Evolutionary conservation across 805 yeast species (phyloP), one percentile per base, ranked within the genome.

Genomic region (Pichia californica): DNA sequence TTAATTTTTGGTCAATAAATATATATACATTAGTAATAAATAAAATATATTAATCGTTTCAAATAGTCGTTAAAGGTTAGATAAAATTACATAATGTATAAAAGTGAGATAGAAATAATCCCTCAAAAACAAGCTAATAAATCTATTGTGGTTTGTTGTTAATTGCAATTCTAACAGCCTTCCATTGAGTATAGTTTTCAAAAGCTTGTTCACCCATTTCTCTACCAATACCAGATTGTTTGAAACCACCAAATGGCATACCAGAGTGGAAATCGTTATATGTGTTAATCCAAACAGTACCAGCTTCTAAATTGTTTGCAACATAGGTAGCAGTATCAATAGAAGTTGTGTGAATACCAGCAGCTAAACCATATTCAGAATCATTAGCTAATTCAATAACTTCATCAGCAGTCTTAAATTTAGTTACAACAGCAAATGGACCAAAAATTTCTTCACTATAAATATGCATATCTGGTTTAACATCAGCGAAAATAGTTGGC

Each of bases 401-500:
- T 64, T 87, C 94, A 51, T 83, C 91, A 50, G 77, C 74, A 39
- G 83, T 71, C 53, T 68, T 70, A 62, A 87, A 87, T 64, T 83
- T 83, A 57, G 81, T 68, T 44, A 85, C 74, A 33, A 93, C 80
- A 50, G 83, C 79, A 48, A 88, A 87, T 20, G 96, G 96, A 47
- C 96, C 96, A 56, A 88, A 88, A 62, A 88, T 86, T 74, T 88
- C 97, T 63, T 88, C 96, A 63, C 73, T 76, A 54, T 85, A 88
- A 62, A 89, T 79, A 53, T 72, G 70, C 82, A 79, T 80, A 59
- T 79, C 70, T 62, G 81, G 83, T 19, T 71, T 71, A 51, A 87
- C 95, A 59, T 85, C 88, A 52, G 85, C 81, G 61, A 88, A 86
- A 57, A 89, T 75, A 32, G 97, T 88, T 63, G 97, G 96, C 66